Percentiles rank a stretch among this genome's conserved stretches.
Conservation (phyloP, 805 yeast species). For the Komagataella pseudopastoris region DNA sequence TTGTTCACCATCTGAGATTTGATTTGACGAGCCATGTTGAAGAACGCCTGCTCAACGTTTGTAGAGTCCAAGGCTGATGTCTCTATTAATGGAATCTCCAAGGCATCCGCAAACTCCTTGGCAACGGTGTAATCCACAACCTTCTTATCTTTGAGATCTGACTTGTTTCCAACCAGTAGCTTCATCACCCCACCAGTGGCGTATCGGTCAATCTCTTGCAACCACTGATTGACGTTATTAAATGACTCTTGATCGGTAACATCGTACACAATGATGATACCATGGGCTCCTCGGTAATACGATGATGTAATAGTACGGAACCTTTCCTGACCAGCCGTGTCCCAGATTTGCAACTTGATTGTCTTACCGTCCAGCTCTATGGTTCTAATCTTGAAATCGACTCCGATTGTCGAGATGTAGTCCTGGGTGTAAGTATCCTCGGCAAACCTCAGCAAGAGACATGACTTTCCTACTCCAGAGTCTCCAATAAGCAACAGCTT, state of each 20-base stretch:
- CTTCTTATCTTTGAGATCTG: conserved; percentile 86
- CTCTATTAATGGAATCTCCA: conserved; percentile 90
- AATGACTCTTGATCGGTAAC: conserved; percentile 96
- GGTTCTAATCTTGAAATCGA: conserved; percentile 83
- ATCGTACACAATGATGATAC: conserved; percentile 94
- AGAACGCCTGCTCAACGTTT: conserved; percentile 96
- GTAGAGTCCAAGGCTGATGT: conserved; percentile 92
- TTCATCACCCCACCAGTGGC: conserved; percentile 97
- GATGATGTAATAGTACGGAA: conserved; percentile 96
- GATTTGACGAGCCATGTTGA: conserved; percentile 97
- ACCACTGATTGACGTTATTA: conserved; percentile 95
- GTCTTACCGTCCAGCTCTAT: conserved; percentile 94
- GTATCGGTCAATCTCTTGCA: conserved; percentile 95
- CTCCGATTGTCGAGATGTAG: conserved; percentile 95
- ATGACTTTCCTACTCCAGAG: conserved; percentile 97
- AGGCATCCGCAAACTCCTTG: conserved; percentile 92
- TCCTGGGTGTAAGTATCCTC: conserved; percentile 96
- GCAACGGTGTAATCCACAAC: conserved; percentile 94
- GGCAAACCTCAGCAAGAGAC: conserved; percentile 87
- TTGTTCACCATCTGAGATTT: conserved; percentile 81
- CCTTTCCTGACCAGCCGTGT: conserved; percentile 98
- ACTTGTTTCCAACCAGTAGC: conserved; percentile 91
- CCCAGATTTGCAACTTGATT: conserved; percentile 97
- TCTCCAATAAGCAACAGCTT: conserved; percentile 93
- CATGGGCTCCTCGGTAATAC: conserved; percentile 97